Base-by-base conservation (phyloP, 176 grass and related monocot genomes). In the Phyllostachys edulis region DNA sequence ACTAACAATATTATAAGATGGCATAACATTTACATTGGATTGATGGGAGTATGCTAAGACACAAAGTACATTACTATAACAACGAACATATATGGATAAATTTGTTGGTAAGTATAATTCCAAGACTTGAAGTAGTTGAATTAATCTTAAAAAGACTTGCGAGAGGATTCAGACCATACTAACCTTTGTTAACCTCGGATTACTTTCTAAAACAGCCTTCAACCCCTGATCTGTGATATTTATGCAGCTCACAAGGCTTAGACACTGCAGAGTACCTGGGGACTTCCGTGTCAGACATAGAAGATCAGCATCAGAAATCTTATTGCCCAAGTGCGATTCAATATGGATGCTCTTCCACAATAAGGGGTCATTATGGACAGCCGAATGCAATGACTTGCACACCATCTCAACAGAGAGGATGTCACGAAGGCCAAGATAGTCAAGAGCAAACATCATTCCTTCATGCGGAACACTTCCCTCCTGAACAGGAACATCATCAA, bases 141-240 rank as follows among this genome's bases (percentile, higher is more conserved):
- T 17, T 68, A 64, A 80, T 44, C 34, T 41, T 34, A 67, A 23
- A 32, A 36, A 71, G 57, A 62, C 63, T 49, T 75, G 34, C 27
- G n/a, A 88, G 50, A 66, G 45, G 38, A 80, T 84, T 65, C n/a
- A 71, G n/a, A 18, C 5, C 2, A 77, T n/a, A 89, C 97, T 84
- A 86, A 99, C 97, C 97, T 94, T 89, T 49, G 38, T 91, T 74
- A 99, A 76, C 61, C 56, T 80, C 18, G 73, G 91, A 77, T 92
- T 94, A 59, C 41, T 84, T 44, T 94, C 65, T 15, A 99, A 67
- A 75, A 96, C 93, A 65, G 46, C 57, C 68, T 90, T 96, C 81
- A 99, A 51, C 16, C 93, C 97, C 55, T 91, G 90, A 79, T 99
- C 90, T 13, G 97, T 96, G 86, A 99, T 85, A 34, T 83, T 89